These are phyloP conservation scores for Entrophospora sp. DNA, from an alignment of 192 early-diverging fungal genomes.

Conservation along the genomic window DNA sequence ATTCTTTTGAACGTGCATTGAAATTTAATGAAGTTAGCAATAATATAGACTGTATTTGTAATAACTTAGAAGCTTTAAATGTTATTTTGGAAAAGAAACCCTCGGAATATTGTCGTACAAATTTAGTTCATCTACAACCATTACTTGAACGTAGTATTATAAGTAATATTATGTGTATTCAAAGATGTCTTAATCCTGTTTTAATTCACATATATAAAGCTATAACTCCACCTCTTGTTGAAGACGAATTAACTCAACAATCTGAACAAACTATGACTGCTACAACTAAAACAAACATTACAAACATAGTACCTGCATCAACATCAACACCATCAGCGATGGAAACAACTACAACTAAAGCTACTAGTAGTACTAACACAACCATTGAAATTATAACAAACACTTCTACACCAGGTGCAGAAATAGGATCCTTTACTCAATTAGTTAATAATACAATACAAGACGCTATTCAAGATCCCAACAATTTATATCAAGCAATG, in stretches of 20 bases:
- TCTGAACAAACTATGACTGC: too few relatives aligned
- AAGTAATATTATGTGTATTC: conserved; percentile 65
- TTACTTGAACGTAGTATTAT: conserved; percentile 62
- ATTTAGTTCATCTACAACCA: conserved; percentile 53
- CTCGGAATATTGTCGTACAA: conserved; percentile 53
- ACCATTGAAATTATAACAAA: too few relatives aligned
- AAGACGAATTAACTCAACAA: too few relatives aligned
- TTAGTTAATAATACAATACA: conserved; percentile 56
- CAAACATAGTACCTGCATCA: too few relatives aligned
- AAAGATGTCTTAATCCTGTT: conserved; percentile 61
- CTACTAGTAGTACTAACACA: too few relatives aligned
- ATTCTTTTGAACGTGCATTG: conserved; percentile 57
- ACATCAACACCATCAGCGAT: conserved; percentile 4
- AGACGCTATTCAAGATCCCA: conserved; percentile 56
- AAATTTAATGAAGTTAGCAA: conserved; percentile 48
- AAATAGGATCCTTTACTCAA: conserved; percentile 45
- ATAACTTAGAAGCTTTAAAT: conserved; percentile 61
- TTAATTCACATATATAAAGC: conserved; percentile 62
- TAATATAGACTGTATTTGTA: conserved; percentile 46
- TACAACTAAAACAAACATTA: too few relatives aligned
- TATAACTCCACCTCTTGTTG: conserved; percentile 25
- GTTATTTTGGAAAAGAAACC: conserved; percentile 54
- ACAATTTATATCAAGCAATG: conserved; percentile 58
- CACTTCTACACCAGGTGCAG: conserved; percentile 19
- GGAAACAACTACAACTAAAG: too few relatives aligned